Evolutionary conservation across 345 rosid species (phyloP).

Genomic region (Boechera divaricarpa): DNA sequence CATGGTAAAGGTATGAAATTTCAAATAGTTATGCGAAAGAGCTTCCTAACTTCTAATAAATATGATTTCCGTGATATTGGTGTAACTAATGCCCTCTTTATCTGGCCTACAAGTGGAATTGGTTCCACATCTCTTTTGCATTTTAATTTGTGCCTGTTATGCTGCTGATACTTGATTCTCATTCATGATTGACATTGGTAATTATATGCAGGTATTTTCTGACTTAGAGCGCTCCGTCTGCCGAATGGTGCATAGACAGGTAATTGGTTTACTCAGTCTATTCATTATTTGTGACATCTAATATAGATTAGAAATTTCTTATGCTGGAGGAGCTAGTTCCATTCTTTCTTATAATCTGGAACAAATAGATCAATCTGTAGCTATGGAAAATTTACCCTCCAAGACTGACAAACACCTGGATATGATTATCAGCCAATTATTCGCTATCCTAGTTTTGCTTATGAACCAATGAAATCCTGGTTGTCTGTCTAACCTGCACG

Average conservation of each 20-base stretch:
- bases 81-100: neutral
- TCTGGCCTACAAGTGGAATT: neutral
- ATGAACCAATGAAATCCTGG: constrained; percentile 12
- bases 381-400: neutral
- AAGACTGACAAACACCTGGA: neutral
- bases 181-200: constrained; percentile 28
- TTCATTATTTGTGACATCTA: neutral
- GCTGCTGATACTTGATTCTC: constrained; percentile 11
- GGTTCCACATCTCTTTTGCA: constrained; percentile 7
- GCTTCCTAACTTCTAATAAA: constrained; percentile 9
- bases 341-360: neutral
- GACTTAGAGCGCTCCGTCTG: constrained; percentile 96
- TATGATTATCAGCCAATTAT: constrained; percentile 10
- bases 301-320: constrained; percentile 16
- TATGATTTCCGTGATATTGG: constrained; percentile 13
- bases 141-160: neutral
- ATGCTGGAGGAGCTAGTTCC: constrained; percentile 20
- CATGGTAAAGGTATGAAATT: constrained; percentile 84
- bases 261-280: constrained; percentile 31
- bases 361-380: constrained; percentile 12
- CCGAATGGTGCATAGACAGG: constrained; percentile 97
- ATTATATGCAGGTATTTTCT: constrained; percentile 83
- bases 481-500: neutral
- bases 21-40: neutral
- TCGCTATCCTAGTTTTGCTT: neutral